Percentiles rank a stretch among this genome's conserved stretches.
Evolutionary conservation across 345 rosid genomes (phyloP).

Genomic region (Bruguiera sexangula): DNA sequence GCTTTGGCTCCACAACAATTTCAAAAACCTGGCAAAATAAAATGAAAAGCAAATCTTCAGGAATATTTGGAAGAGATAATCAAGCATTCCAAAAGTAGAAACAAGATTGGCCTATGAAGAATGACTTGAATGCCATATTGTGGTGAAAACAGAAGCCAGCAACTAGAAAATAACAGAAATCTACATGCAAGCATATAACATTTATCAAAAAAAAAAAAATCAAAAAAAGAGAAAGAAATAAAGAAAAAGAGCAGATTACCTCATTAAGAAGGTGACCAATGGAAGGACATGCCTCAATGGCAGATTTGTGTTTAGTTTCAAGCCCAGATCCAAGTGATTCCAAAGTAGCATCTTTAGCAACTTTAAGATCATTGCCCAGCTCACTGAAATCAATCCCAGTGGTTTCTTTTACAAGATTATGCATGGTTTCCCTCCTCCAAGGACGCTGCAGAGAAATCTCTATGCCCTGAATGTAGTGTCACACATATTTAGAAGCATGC

Average conservation of each 20-base stretch:
- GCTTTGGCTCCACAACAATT: constrained; percentile 83
- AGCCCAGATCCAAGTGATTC: constrained; percentile 47
- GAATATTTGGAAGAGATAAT: neutral
- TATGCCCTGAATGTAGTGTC: constrained; percentile 51
- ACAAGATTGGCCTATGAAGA: constrained; percentile 1
- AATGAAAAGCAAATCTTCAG: constrained; percentile 14
- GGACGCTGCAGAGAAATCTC: constrained; percentile 80
- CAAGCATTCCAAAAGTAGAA: constrained; percentile 1
- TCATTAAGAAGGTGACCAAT: constrained; percentile 85
- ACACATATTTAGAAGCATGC: constrained; percentile 11
- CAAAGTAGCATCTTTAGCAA: constrained; percentile 61
- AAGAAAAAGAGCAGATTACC: constrained; percentile 35
- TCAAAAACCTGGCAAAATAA: constrained; percentile 67
- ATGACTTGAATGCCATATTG: neutral
- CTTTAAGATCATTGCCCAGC: constrained; percentile 51
- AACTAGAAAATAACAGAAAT: constrained; percentile 12
- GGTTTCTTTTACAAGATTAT: constrained; percentile 80
- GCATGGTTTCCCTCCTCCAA: constrained; percentile 97
- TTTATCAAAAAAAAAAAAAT: too few species aligned
- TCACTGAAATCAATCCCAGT: constrained; percentile 66
- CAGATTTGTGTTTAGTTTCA: constrained; percentile 65
- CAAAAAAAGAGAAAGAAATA: neutral
- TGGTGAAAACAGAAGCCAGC: neutral
- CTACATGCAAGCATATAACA: neutral
- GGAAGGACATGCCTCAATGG: constrained; percentile 69